Percentiles rank a stretch among this genome's conserved stretches.
phyloP scores from a whole-genome alignment of 1,139 yeast genomes.

The Yamadazyma sp. region DNA sequence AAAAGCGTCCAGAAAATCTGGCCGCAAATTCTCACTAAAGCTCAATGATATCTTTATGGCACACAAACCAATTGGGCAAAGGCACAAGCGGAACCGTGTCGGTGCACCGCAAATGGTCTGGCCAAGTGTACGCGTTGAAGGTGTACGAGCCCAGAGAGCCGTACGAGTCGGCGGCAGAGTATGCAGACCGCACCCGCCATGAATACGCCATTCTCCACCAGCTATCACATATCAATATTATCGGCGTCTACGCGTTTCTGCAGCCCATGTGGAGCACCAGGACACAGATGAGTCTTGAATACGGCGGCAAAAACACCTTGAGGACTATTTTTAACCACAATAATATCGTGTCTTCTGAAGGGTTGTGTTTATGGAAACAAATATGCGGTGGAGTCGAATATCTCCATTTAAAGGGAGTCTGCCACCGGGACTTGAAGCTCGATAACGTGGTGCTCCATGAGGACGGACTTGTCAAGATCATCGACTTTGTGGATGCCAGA shows the following conservation, averaged over 20 bases:
- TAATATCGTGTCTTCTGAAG: slow-evolving; percentile 15
- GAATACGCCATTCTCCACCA: slow-evolving; percentile 33
- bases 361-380: slow-evolving; percentile 37
- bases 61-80: slow-evolving; percentile 11
- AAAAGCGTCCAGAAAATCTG: not conserved
- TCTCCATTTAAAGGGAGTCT: slow-evolving; percentile 28
- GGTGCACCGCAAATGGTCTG: slow-evolving; percentile 20
- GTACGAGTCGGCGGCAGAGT: slow-evolving; percentile 38
- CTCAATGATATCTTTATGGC: too few species aligned
- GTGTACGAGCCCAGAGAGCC: slow-evolving; percentile 34
- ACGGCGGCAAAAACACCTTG: slow-evolving; percentile 30
- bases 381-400: slow-evolving; percentile 30
- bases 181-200: slow-evolving; percentile 30
- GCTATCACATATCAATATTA: slow-evolving; percentile 36
- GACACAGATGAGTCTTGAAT: slow-evolving; percentile 29
- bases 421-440: slow-evolving; percentile 46
- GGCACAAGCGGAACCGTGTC: slow-evolving; percentile 48
- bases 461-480: slow-evolving; percentile 31
- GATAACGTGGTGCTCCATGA: slow-evolving; percentile 36
- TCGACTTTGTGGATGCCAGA: slow-evolving; percentile 30
- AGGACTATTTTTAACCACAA: slow-evolving; percentile 14
- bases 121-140: slow-evolving; percentile 37
- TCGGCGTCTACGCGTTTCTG: slow-evolving; percentile 27
- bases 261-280: slow-evolving; percentile 20
- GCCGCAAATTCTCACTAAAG: too few species aligned